Conservation (phyloP, 179 eudicot species). For the Pouteria campechiana region DNA sequence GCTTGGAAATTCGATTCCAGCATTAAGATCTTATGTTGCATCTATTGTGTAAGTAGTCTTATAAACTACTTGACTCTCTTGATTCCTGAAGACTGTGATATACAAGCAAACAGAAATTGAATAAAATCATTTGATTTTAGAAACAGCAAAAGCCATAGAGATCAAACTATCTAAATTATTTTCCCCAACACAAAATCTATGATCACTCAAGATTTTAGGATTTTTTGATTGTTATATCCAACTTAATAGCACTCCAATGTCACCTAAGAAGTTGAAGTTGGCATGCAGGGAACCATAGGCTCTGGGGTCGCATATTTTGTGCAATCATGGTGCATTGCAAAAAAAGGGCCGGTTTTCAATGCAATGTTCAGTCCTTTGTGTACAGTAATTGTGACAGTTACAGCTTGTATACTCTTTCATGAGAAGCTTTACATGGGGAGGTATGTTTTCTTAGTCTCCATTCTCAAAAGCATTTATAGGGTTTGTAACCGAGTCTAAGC, state of each 20-base stretch:
- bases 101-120: too few species aligned
- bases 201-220: not conserved
- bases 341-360: constrained; percentile 55
- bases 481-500: too few species aligned
- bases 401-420: constrained; percentile 37
- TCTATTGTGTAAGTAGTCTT: constrained; percentile 21
- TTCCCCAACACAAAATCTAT: too few species aligned
- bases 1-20: constrained; percentile 36
- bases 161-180: too few species aligned
- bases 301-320: constrained; percentile 46
- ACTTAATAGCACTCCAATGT: not conserved
- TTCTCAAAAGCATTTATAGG: too few species aligned
- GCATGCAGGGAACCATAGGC: constrained; percentile 43
- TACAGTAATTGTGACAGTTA: constrained; percentile 42
- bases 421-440: constrained; percentile 54
- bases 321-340: constrained; percentile 63
- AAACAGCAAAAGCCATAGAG: too few species aligned
- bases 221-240: not conserved
- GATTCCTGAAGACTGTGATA: too few species aligned
- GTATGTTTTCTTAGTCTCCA: too few species aligned
- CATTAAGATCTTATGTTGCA: constrained; percentile 26
- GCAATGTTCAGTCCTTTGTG: constrained; percentile 62
- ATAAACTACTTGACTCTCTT: too few species aligned
- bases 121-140: too few species aligned
- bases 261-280: not conserved